phyloP scores from a whole-genome alignment of 192 early-diverging fungal species.

The Rhizoclosmatium globosum region DNA sequence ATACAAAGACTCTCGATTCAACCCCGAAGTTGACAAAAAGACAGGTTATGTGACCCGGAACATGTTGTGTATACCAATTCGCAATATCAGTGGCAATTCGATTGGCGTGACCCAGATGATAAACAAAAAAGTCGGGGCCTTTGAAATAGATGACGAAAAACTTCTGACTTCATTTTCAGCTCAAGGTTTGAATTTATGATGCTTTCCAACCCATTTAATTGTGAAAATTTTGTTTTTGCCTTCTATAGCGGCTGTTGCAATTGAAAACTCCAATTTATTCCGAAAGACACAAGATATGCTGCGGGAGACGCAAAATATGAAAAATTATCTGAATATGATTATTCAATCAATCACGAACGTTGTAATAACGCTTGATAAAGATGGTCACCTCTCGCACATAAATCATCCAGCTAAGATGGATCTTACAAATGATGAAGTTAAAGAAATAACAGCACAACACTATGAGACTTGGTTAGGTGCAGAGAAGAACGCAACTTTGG shows the following conservation, averaged over 20 bases:
- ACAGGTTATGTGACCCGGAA: conserved; percentile 56
- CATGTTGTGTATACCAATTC: conserved; percentile 61
- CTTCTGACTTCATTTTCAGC: conserved; percentile 61
- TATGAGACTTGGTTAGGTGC: conserved; percentile 48
- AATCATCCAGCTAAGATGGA: conserved; percentile 41
- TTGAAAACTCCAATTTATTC: conserved; percentile 64
- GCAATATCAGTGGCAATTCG: conserved; percentile 53
- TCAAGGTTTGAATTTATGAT: conserved; percentile 47
- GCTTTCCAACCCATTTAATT: neutral
- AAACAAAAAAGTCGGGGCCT: conserved; percentile 53
- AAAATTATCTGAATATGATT: conserved; percentile 39
- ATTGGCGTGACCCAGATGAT: conserved; percentile 66
- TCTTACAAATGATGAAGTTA: neutral
- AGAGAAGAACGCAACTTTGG: conserved; percentile 43
- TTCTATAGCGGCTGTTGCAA: conserved; percentile 60
- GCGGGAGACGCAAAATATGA: conserved; percentile 25
- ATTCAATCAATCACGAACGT: conserved; percentile 57
- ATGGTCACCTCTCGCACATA: conserved; percentile 36
- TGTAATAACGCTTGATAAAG: conserved; percentile 56
- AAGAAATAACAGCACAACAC: conserved; percentile 9
- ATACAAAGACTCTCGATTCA: conserved; percentile 59
- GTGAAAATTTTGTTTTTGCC: neutral
- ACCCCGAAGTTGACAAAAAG: conserved; percentile 58
- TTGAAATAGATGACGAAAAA: conserved; percentile 57
- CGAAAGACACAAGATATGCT: conserved; percentile 63